Evolutionary conservation across 139 green algal species (phyloP).

Genomic region (Edaphochlamys debaryana): DNA sequence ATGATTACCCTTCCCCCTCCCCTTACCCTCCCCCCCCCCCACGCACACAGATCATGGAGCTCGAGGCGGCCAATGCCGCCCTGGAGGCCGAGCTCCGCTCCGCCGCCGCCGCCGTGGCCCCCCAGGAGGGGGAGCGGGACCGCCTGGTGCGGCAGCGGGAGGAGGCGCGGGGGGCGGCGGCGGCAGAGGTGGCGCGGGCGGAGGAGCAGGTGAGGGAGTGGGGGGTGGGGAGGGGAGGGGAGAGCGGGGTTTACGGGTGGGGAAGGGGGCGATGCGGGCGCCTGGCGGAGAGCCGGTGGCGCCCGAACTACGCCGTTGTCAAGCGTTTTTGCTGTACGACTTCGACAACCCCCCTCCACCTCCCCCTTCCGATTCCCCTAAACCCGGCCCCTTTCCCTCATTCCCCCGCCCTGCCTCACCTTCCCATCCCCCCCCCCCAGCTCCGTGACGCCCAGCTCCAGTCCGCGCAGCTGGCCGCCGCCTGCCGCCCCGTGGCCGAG

Average conservation of each 20-base stretch:
- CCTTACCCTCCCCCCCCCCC: not conserved
- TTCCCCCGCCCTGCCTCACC: too few species aligned
- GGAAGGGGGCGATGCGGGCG: too few species aligned
- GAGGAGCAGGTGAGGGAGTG: slow-evolving; percentile 23
- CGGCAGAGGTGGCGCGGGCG: slow-evolving; percentile 25
- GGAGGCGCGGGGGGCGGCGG: slow-evolving; percentile 10
- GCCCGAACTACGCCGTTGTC: too few species aligned
- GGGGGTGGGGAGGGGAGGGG: not conserved
- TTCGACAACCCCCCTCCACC: too few species aligned
- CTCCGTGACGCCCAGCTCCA: slow-evolving; percentile 26
- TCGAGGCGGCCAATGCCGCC: slow-evolving; percentile 26
- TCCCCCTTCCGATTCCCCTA: not conserved
- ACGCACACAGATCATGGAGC: slow-evolving; percentile 41
- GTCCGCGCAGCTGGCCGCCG: slow-evolving; percentile 1
- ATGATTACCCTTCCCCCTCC: too few species aligned
- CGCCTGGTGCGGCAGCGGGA: slow-evolving; percentile 12
- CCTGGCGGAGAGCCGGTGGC: too few species aligned
- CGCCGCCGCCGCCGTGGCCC: not conserved
- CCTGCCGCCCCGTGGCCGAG: slow-evolving; percentile 12
- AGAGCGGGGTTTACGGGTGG: too few species aligned
- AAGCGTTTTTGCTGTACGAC: too few species aligned
- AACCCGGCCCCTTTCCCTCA: too few species aligned
- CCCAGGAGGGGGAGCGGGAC: slow-evolving; percentile 39
- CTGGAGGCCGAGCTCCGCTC: slow-evolving; percentile 31
- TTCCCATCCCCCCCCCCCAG: not conserved